Evolutionary conservation across 768 basidiomycete species (phyloP).

Genomic region (Neoboletus magnificus): DNA sequence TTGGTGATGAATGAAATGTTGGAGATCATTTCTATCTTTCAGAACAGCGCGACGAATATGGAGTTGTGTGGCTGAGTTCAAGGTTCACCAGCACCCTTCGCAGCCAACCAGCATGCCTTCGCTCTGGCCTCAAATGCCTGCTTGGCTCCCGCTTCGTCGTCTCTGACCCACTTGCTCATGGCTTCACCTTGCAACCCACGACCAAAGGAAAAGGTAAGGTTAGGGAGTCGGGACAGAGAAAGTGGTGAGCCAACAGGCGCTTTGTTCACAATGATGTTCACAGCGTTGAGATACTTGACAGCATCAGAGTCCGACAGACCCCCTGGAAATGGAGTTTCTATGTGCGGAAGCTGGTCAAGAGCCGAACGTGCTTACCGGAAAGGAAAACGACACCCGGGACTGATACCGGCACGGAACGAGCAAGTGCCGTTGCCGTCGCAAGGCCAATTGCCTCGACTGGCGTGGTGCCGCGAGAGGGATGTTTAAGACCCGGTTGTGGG

Average conservation of each 20-base stretch:
- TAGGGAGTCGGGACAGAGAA: slow-evolving; percentile 38
- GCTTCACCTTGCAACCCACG: slow-evolving; percentile 49
- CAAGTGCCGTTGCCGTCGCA: slow-evolving; percentile 44
- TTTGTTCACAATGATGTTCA: slow-evolving; percentile 40
- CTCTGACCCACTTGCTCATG: slow-evolving; percentile 43
- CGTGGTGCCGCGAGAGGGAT: slow-evolving; percentile 35
- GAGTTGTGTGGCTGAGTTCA: neutral
- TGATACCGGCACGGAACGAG: slow-evolving; percentile 43
- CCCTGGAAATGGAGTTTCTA: slow-evolving; percentile 27
- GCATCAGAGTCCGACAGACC: slow-evolving; percentile 42
- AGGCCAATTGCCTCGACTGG: slow-evolving; percentile 42
- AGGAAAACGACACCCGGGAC: slow-evolving; percentile 50
- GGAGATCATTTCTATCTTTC: neutral
- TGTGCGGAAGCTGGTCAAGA: neutral
- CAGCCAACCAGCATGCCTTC: slow-evolving; percentile 42
- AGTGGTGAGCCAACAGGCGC: slow-evolving; percentile 29
- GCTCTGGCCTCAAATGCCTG: slow-evolving; percentile 41
- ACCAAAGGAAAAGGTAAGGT: slow-evolving; percentile 49
- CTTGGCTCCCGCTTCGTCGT: slow-evolving; percentile 41
- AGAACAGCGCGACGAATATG: neutral
- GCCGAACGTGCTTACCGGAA: slow-evolving; percentile 36
- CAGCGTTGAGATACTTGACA: slow-evolving; percentile 39
- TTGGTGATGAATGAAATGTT: neutral
- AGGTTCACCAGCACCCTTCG: slow-evolving; percentile 36
- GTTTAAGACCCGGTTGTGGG: slow-evolving; percentile 46